Conservation (phyloP, 345 rosid genomes). For the Lenwebbia sp. region DNA sequence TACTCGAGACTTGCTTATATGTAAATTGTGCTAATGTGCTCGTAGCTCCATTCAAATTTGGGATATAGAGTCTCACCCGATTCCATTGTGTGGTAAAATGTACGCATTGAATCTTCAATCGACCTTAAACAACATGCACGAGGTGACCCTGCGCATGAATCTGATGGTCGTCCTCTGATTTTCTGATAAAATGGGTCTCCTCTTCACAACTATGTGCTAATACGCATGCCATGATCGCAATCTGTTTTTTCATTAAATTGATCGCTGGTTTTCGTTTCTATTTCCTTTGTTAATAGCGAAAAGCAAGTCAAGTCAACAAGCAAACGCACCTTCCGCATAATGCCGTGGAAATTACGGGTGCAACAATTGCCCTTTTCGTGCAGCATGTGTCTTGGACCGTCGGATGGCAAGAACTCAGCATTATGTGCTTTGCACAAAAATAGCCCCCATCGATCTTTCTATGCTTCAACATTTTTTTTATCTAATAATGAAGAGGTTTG, state of each 20-base stretch:
- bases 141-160: background rate
- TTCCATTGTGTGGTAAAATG: background rate
- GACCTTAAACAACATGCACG: background rate
- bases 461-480: no score
- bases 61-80: background rate
- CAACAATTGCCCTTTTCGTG: no score
- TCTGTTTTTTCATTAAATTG: background rate
- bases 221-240: background rate
- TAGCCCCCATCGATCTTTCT: no score
- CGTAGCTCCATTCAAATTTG: background rate
- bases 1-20: fast-evolving
- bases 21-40: fast-evolving
- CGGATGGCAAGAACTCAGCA: background rate
- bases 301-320: no score
- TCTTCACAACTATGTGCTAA: background rate
- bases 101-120: fast-evolving
- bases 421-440: no score
- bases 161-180: background rate
- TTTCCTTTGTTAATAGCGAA: background rate
- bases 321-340: fast-evolving
- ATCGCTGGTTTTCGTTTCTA: background rate
- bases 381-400: fast-evolving
- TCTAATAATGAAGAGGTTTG: background rate
- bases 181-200: background rate
- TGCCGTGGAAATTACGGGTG: background rate